Evolutionary conservation across 768 basidiomycete genomes (phyloP), one percentile per base, ranked within the genome.

Genomic region (Clathrus columnatus): DNA sequence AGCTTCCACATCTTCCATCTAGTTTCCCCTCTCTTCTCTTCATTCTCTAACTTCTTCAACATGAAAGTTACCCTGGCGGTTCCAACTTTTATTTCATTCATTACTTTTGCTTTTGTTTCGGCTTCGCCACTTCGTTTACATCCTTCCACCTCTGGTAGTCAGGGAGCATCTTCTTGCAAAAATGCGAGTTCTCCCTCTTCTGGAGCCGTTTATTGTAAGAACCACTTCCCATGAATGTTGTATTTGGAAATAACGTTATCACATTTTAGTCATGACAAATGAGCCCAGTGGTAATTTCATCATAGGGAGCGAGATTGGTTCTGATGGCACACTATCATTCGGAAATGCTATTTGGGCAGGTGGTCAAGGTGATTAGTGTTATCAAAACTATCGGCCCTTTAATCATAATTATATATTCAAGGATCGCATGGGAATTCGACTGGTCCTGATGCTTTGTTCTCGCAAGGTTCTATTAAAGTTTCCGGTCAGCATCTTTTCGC

Each of bases 191-290:
- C 36, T n/a, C 14, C 36, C 10, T n/a, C 36, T 4, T 36, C 36
- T 36, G 36, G 36, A 36, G 36, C 36, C 36, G 36, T 36, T 11
- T 36, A 36, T n/a, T 36, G 36, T 36, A 36, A 36, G 36, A 4
- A n/a, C 36, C 11, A 14, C 14, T 36, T 36, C n/a, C n/a, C 36
- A 36, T 36, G 4, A 36, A 8, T 36, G n/a, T 36, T 36, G 30
- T 32, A n/a, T 36, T 36, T 36, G 4, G 36, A 36, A 4, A 5
- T 36, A n/a, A 36, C 36, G n/a, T 36, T 14, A 11, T 4, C 4
- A 2, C 36, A 7, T 17, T 43, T n/a, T 54, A 80, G 77, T 78
- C 63, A 73, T 78, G 28, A 76, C 76, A 8, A 80, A 80, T 59
- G 74, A 77, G 48, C 71, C 73, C 4, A 59, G 60, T 29, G 74